A percentile compares a stretch with the other conserved stretches of the same genome.
Conservation (phyloP, 2,329 filamentous ascomycete species). For the Fusarium sp. region DNA sequence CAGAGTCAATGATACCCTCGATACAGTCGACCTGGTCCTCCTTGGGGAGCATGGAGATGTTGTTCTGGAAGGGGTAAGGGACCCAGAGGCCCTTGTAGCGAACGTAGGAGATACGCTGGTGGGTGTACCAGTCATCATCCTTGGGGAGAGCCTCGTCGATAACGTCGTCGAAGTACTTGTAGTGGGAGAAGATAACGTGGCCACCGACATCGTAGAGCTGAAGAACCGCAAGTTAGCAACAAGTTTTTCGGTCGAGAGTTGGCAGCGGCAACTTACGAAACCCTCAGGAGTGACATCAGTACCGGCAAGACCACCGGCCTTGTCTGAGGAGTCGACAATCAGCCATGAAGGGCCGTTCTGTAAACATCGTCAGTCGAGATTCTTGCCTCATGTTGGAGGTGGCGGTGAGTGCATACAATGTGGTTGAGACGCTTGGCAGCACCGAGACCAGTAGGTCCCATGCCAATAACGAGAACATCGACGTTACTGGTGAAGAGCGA, state of each 20-base stretch:
- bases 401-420: constrained; percentile 73
- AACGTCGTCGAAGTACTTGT: constrained; percentile 99
- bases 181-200: constrained; percentile 99
- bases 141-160: constrained; percentile 96
- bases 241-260: constrained; percentile 7
- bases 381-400: constrained; percentile 42
- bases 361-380: constrained; percentile 41
- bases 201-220: constrained; percentile 98
- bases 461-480: constrained; percentile 97
- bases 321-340: constrained; percentile 92
- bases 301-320: constrained; percentile 92
- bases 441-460: constrained; percentile 96
- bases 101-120: constrained; percentile 99
- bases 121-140: constrained; percentile 94
- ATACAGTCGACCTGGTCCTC: constrained; percentile 96
- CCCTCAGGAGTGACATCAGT: constrained; percentile 96
- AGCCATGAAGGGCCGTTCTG: constrained; percentile 95
- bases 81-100: constrained; percentile 98
- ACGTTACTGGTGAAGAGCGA: constrained; percentile 72
- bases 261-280: constrained; percentile 77
- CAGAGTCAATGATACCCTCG: constrained; percentile 95
- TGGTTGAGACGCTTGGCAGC: constrained; percentile 98
- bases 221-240: constrained; percentile 32
- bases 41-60: constrained; percentile 97
- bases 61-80: constrained; percentile 99